Conservation (phyloP, 768 basidiomycete species). For the Lactarius sanguifluus region DNA sequence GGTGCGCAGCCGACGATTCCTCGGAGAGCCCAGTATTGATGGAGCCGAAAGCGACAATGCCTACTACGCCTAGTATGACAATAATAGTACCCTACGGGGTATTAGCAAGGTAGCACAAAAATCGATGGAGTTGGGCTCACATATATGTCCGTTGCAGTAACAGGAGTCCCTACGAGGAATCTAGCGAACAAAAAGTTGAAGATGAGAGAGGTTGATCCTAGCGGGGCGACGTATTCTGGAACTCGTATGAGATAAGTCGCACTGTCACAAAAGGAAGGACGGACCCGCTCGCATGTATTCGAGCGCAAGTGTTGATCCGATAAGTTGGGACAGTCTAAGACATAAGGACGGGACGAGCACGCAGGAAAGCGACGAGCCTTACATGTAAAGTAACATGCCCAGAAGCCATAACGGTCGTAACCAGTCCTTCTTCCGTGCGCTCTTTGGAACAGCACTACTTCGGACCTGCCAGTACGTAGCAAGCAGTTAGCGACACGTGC, state of each 20-base stretch:
- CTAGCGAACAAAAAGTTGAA: slow-evolving; percentile 97
- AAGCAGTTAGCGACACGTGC: neutral
- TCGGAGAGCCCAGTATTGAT: slow-evolving; percentile 76
- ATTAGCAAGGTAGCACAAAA: slow-evolving; percentile 14
- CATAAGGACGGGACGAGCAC: slow-evolving; percentile 15
- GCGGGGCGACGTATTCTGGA: slow-evolving; percentile 91
- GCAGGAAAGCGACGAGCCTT: slow-evolving; percentile 33
- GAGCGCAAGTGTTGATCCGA: slow-evolving; percentile 83
- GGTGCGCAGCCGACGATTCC: slow-evolving; percentile 70
- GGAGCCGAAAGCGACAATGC: slow-evolving; percentile 84
- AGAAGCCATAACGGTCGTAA: slow-evolving; percentile 85
- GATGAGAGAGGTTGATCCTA: slow-evolving; percentile 89
- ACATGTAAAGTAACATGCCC: slow-evolving; percentile 95
- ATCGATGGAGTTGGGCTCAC: slow-evolving; percentile 41
- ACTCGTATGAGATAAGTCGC: slow-evolving; percentile 28
- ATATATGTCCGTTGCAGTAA: slow-evolving; percentile 80
- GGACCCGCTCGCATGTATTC: slow-evolving; percentile 84
- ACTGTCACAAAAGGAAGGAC: slow-evolving; percentile 29
- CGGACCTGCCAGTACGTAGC: slow-evolving; percentile 50
- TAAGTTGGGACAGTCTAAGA: slow-evolving; percentile 73
- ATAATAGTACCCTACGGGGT: slow-evolving; percentile 68
- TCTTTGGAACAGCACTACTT: slow-evolving; percentile 73
- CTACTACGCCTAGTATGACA: slow-evolving; percentile 81
- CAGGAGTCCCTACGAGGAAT: slow-evolving; percentile 82
- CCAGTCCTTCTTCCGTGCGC: slow-evolving; percentile 73